Evolutionary conservation across 306 rosid genomes (phyloP), one percentile per base, ranked within the genome.

Genomic region (Cicer chorassanicum): DNA sequence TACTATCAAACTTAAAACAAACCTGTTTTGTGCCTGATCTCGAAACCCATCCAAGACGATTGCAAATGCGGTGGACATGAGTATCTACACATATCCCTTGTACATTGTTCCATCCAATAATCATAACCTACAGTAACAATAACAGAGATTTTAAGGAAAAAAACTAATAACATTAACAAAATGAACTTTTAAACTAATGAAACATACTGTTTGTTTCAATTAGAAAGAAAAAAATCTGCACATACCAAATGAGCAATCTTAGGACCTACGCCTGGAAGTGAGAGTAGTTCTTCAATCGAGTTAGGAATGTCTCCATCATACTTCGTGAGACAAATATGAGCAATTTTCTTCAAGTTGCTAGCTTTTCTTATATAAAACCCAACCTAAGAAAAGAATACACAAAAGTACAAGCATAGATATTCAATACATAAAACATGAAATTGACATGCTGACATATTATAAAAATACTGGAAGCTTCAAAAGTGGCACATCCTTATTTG

Each of bases 61-160:
- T 93, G 85, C 90, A 89, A 65, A 93, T 93, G 59, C 92, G 96
- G 83, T 91, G 98, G 59, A 91, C 98, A 53, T 91, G 97, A 68
- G 97, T 93, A 81, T 93, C 98, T 5, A 93, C 98, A 78, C 98
- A 93, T 80, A 93, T 89, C 72, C 98, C 97, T 82, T 89, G 96
- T 78, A 89, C 92, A 85, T 91, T 83, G 86, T 89, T 86, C 98
- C 98, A 93, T 34, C 81, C 98, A 79, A 86, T 80, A 88, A 89
- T 89, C 98, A 93, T 93, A 80, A 91, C 97, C 98, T 93, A 71
- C 34, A 62, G 14, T 61, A 60, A 50, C 83, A 82, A 19, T 43
- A 16, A 77, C 29, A 65, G 60, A 41, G 70, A 56, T 42, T 38
- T 80, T 65, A 12, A 63, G 9, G 4, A 9, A 71, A 57, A 49